Base-by-base conservation (phyloP, 805 yeast species). In the Pichia scutulata region DNA sequence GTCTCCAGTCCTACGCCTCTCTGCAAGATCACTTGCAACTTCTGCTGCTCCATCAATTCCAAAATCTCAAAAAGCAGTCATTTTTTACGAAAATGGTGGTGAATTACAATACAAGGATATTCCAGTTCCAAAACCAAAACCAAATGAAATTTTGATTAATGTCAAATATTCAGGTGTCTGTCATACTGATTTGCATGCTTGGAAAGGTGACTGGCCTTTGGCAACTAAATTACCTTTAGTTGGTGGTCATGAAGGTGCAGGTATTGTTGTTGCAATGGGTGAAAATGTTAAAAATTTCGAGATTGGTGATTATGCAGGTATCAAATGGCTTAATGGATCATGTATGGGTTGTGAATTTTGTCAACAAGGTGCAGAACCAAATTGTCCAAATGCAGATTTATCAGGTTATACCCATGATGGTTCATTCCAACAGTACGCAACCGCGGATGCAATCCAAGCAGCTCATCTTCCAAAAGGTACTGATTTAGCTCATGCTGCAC, bases 191-290 rank as follows among this genome's bases (percentile, higher is more conserved):
- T 78, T 89, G 67, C 96, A 89, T 74, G 95, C 95, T 50, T 86
- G 93, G 90, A 80, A 85, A 67, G 95, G 95, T 63, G 96, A 89
- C 72, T 88, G 95, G 95, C 93, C 95, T 47, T 73, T 84, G 67
- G 78, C 71, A 56, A 78, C 84, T 57, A 83, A 82, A 65, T 73
- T 83, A 53, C 92, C 93, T 23, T 72, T 85, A 59, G 89, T 86
- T 46, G 93, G 93, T 56, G 95, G 95, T 60, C 95, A 86, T 71
- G 95, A 86, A 71, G 95, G 93, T 71, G 90, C 92, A 26, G 95
- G 95, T 66, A 77, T 78, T 47, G 93, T 86, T 57, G 93, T 86
- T 53, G 90, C 83, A 54, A 74, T 77, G 63, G 95, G 95, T 57
- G 71, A 72, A 44, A 74, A 77, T 60, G 95, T 87, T 51, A 71